Base-by-base conservation (phyloP, 306 rosid species). In the Glycine soja region DNA sequence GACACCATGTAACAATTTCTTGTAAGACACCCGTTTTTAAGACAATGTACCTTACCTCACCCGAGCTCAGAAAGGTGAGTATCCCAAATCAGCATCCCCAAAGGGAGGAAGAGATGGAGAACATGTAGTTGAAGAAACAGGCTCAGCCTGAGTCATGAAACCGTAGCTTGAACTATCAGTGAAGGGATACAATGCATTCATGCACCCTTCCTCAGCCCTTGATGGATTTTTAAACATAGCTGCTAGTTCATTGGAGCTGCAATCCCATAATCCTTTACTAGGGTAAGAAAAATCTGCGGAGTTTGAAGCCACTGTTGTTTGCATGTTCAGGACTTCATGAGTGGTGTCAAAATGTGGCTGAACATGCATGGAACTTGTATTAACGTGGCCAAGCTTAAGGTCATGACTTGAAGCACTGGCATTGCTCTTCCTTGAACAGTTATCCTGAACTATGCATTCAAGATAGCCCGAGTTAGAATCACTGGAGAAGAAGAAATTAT, bases 361-460 rank as follows among this genome's bases (percentile, higher is more conserved):
- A 65, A 47, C 71, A 40, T 83, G 81, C 85, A 79, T 82, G 86
- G 71, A 64, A 73, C 70, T 87, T 48, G 85, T 45, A 79, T 56
- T 62, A 56, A 70, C 34, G 15, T 69, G 38, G 82, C 71, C 68
- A 59, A 46, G 59, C 4, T 80, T 86, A 57, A 69, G 88, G 32
- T 84, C 87, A 80, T 38, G 47, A 36, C 76, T 75, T 43, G 84
- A 75, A 71, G 74, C 79, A 84, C 16, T 63, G 0, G 32, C 64
- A 74, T 80, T 80, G 58, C 73, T 72, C 43, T 72, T 79, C 58
- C 43, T 92, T 88, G 93, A 84, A 82, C 98, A 96, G 79, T 80
- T 88, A 58, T 83, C 98, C 71, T 98, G 98, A 72, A 96, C 99
- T 47, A 96, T 91, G 90, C 97, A 92, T 80, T 92, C 92, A 85